Conservation (phyloP, 2,329 filamentous ascomycete genomes). For the Xylariales sp. region DNA sequence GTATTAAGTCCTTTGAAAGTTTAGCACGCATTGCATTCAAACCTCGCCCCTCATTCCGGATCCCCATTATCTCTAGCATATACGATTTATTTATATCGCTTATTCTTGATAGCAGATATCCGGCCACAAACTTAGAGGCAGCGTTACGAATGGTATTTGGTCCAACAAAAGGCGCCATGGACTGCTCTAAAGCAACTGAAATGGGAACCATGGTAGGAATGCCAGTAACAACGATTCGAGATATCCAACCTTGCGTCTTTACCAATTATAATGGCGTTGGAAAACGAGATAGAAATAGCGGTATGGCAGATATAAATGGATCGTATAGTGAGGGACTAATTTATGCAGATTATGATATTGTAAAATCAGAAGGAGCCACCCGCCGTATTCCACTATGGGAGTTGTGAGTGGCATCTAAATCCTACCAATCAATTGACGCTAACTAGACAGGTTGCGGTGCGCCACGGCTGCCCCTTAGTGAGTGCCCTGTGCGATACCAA, state of each 20-base stretch:
- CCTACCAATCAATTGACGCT: constrained; percentile 1
- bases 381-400: constrained; percentile 4
- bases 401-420: constrained; percentile 1
- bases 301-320: constrained; percentile 2
- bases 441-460: constrained; percentile 1
- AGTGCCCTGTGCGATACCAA: background rate
- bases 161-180: constrained; percentile 10
- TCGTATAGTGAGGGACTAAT: background rate
- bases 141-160: no score
- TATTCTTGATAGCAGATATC: background rate
- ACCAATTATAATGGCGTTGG: constrained; percentile 16
- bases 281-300: no score
- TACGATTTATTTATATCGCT: no score
- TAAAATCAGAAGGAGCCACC: background rate
- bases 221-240: constrained; percentile 15
- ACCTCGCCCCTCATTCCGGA: no score
- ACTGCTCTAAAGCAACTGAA: constrained; percentile 5
- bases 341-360: constrained; percentile 4
- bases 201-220: constrained; percentile 16
- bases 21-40: constrained; percentile 1
- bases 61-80: no score
- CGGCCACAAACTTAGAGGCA: constrained; percentile 13
- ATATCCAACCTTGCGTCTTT: constrained; percentile 14
- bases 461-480: constrained; percentile 6
- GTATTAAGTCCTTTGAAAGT: constrained; percentile 1